Evolutionary conservation across 345 rosid genomes (phyloP).

Genomic region (rapeseed (Brassica napus)): Da-Ae NC_063448.1:8891501-8892000

Average conservation of each 20-base stretch:
- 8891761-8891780: no score
- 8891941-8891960: neutral
- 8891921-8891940: neutral
- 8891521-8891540: no score
- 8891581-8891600: conserved; percentile 44
- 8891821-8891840: no score
- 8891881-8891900: no score
- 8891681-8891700: conserved; percentile 65
- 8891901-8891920: no score
- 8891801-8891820: no score
- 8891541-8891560: neutral
- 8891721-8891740: conserved; percentile 59
- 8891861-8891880: no score
- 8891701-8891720: conserved; percentile 72
- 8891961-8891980: conserved; percentile 44
- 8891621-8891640: conserved; percentile 64
- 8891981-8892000: conserved; percentile 39
- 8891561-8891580: conserved; percentile 54
- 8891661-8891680: conserved; percentile 78
- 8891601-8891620: conserved; percentile 61
- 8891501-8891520: no score
- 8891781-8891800: no score
- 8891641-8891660: conserved; percentile 65
- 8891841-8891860: no score
- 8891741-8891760: neutral